Base-by-base conservation (phyloP, 345 rosid species). In the Excoecaria cochinchinensis region DNA sequence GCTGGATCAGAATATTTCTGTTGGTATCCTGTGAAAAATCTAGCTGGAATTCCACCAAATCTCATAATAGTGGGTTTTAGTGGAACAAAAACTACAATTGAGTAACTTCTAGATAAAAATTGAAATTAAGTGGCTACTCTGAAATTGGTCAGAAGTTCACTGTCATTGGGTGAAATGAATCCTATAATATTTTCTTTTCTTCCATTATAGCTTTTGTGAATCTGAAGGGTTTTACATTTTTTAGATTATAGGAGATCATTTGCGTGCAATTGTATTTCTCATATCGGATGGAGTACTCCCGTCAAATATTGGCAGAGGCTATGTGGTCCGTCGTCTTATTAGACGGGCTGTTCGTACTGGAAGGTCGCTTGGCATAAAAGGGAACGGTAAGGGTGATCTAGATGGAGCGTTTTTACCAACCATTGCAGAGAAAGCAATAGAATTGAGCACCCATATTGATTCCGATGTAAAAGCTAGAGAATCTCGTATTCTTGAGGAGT, bases 241-340 rank as follows among this genome's bases (percentile, higher is more conserved):
- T 46, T 85, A 91, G 95, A 86, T 91, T 74, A 84, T 91, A 72
- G 99, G 95, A 81, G 99, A 95, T 84, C 98, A 95, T 85, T 73
- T 90, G 84, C 90, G 97, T 53, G 98, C 99, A 72, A 72, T 90
- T 78, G 98, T 91, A 10, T 92, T 86, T 86, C 97, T 95, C 70
- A 81, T 95, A 83, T 91, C 97, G 19, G 99, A 95, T 84, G 97
- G 97, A 80, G 95, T 95, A 42, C 74, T 82, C 77, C 97, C 99
- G 53, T 95, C 99, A 24, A 95, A 95, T 82, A 87, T 95, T 74
- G 95, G 99, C 71, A 83, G 99, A 87, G 99, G 99, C 74, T 95
- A 95, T 72, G 90, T 92, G 38, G 97, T 92, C 65, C 89, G 97
- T 75, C 90, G 97, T 77, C 92, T 92, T 67, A 91, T 95, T 55